Percentiles rank a stretch among this genome's conserved stretches.
phyloP scores from a whole-genome alignment of 2,329 filamentous ascomycete species.

The Diplodia seriata region DNA sequence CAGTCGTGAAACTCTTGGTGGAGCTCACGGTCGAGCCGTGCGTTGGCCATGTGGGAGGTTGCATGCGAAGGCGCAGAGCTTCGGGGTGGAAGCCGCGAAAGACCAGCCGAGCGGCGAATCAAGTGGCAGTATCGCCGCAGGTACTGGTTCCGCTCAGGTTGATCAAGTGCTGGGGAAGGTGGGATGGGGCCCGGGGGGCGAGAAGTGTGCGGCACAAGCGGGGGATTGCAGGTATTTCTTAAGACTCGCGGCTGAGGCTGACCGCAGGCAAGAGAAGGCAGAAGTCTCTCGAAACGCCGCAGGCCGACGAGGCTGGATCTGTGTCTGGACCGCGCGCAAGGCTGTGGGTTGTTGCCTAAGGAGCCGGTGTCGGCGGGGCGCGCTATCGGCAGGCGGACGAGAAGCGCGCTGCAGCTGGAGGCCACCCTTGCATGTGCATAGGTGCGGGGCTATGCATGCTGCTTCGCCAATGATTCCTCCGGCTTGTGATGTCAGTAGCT shows the following conservation, averaged over 20 bases:
- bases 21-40: no score
- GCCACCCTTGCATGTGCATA: neutral
- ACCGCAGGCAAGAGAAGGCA: no score
- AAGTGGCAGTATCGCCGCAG: no score
- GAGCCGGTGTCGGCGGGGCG: neutral
- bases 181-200: neutral
- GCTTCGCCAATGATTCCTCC: neutral
- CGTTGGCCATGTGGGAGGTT: no score
- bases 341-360: neutral
- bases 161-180: no score
- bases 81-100: no score
- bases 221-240: no score
- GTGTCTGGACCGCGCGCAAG: no score
- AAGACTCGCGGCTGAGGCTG: no score
- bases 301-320: neutral
- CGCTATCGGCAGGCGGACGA: neutral
- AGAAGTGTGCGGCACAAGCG: neutral
- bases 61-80: no score
- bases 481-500: neutral
- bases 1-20: neutral
- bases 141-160: no score
- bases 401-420: neutral
- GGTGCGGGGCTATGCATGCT: neutral
- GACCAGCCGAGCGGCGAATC: no score
- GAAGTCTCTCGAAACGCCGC: neutral